phyloP scores from a whole-genome alignment of 2,329 filamentous ascomycete species.

The Leptographium procerum region DNA sequence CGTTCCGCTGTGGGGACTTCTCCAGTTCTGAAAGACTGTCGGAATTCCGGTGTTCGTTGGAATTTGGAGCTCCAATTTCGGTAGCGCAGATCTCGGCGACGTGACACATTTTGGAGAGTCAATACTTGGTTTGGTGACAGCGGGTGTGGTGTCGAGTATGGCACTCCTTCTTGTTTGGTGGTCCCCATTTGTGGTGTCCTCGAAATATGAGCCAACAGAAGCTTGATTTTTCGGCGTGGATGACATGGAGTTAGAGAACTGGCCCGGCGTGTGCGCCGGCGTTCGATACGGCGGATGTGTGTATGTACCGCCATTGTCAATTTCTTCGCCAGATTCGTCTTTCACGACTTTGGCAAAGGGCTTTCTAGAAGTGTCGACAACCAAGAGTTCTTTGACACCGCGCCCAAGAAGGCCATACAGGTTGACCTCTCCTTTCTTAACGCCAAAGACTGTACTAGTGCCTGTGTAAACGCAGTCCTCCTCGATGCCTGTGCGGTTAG shows the following conservation, averaged over 20 bases:
- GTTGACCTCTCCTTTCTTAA: conserved; percentile 52
- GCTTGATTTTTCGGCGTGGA: background rate
- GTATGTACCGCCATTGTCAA: background rate
- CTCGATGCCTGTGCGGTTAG: conserved; percentile 60
- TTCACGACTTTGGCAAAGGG: conserved; percentile 35
- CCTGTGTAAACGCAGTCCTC: conserved; percentile 58
- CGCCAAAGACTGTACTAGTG: conserved; percentile 58
- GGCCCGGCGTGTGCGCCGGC: background rate
- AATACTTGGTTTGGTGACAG: background rate
- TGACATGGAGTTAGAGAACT: background rate
- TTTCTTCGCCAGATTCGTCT: background rate
- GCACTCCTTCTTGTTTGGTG: background rate
- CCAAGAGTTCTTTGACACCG: conserved; percentile 54
- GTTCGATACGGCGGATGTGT: background rate
- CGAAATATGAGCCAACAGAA: background rate
- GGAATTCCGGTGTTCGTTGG: background rate
- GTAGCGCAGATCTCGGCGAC: background rate
- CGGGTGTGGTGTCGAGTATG: background rate
- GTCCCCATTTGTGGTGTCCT: background rate
- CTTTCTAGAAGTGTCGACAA: conserved; percentile 48
- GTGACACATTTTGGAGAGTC: background rate
- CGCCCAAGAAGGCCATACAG: conserved; percentile 62
- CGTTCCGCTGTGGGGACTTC: background rate
- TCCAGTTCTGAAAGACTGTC: background rate
- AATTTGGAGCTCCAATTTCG: background rate